phyloP scores from a whole-genome alignment of 768 basidiomycete species.

The Cystofilobasidium capitatum region DNA sequence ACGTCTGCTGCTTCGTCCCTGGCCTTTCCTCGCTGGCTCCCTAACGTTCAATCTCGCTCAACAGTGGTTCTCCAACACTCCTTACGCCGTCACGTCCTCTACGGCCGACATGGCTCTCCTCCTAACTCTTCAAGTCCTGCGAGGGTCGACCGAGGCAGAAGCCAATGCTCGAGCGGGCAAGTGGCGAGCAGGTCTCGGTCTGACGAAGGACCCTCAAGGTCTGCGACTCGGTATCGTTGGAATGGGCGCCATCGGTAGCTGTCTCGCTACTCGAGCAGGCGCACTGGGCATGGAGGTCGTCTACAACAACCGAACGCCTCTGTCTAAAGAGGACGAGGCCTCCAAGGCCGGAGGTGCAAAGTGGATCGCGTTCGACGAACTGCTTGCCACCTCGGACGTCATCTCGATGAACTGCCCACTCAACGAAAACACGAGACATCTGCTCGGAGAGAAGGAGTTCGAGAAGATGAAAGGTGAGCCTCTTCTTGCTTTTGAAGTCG shows the following conservation, averaged over 20 bases:
- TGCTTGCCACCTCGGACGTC: slow-evolving; percentile 27
- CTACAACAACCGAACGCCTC: slow-evolving; percentile 30
- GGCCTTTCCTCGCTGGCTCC: neutral
- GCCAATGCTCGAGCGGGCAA: slow-evolving; percentile 19
- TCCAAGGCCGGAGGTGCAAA: slow-evolving; percentile 19
- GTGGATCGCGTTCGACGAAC: slow-evolving; percentile 29
- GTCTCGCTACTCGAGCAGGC: slow-evolving; percentile 25
- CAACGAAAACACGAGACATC: neutral
- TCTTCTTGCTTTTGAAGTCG: neutral
- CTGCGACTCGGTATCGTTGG: slow-evolving; percentile 30
- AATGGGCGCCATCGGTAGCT: slow-evolving; percentile 31
- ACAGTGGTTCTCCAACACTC: slow-evolving; percentile 32
- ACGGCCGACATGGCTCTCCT: slow-evolving; percentile 32
- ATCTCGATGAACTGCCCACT: slow-evolving; percentile 22
- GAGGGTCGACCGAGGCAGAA: slow-evolving; percentile 27
- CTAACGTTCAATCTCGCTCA: slow-evolving; percentile 14
- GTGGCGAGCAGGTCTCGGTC: slow-evolving; percentile 29
- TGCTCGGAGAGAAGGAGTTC: neutral
- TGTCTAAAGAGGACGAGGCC: slow-evolving; percentile 26
- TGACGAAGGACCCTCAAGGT: slow-evolving; percentile 29
- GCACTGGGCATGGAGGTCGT: slow-evolving; percentile 30
- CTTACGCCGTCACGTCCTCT: slow-evolving; percentile 30
- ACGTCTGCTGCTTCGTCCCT: neutral
- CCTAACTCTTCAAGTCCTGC: slow-evolving; percentile 28
- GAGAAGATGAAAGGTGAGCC: neutral